Evolutionary conservation across 495 filamentous ascomycete genomes (phyloP).

Genomic region (Clohesyomyces aquaticus): DNA sequence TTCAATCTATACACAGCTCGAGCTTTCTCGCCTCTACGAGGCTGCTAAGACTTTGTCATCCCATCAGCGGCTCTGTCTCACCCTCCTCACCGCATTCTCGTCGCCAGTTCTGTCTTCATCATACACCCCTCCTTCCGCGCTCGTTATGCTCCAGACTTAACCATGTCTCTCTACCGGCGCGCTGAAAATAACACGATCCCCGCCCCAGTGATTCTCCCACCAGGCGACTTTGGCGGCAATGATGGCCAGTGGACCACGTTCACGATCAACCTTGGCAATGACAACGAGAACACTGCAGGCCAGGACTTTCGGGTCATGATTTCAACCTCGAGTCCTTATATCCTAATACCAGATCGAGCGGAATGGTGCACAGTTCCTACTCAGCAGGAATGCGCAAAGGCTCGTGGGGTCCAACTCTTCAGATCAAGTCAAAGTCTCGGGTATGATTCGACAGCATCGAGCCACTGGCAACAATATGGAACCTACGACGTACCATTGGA

Average conservation of each 20-base stretch:
- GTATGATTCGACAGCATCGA: constrained; percentile 13
- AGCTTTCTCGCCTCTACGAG: constrained; percentile 12
- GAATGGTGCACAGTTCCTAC: constrained; percentile 20
- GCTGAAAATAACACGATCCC: constrained; percentile 21
- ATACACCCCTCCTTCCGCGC: not conserved
- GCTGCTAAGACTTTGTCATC: constrained; percentile 8
- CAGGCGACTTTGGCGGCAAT: constrained; percentile 36
- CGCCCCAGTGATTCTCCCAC: constrained; percentile 15
- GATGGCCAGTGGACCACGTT: constrained; percentile 43
- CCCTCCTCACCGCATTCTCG: constrained; percentile 4
- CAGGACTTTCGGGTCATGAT: constrained; percentile 36
- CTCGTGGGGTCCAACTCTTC: constrained; percentile 33
- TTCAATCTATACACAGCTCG: constrained; percentile 11
- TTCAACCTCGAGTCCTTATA: constrained; percentile 20
- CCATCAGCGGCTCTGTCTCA: constrained; percentile 22
- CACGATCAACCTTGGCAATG: constrained; percentile 35
- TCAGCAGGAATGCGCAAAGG: constrained; percentile 22
- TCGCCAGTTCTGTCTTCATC: not conserved
- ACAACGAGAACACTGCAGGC: constrained; percentile 2
- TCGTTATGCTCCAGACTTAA: constrained; percentile 19
- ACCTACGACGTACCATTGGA: constrained; percentile 26
- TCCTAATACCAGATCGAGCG: constrained; percentile 19
- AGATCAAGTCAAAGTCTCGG: constrained; percentile 18
- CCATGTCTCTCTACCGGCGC: constrained; percentile 31
- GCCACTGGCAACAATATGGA: constrained; percentile 14